Evolutionary conservation across 129 eudicot genomes (phyloP), one percentile per base, ranked within the genome.

Genomic region (Kitagawia praeruptora): DNA sequence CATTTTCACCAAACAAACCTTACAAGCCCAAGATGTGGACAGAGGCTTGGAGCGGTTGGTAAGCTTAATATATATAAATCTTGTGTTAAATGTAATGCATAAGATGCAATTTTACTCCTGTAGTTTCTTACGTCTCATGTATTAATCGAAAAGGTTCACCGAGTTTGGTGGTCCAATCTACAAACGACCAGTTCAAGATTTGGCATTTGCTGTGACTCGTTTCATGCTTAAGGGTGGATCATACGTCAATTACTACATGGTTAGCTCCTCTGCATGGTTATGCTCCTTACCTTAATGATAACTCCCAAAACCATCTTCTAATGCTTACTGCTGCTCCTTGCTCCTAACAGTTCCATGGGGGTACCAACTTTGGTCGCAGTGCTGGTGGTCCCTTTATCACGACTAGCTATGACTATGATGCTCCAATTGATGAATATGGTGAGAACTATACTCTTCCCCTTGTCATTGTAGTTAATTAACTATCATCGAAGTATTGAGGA

Each of bases 41-140:
- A 8, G 99, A 95, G 80, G 99, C 97, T 25, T 95, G 99, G 99
- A 95, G 90, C 77, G 96, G 97, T 87, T 95, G 99, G 99, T 95
- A 90, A 80, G 12, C 38, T 75, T 41, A n/a, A 11, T 1, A n/a
- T 39, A 27, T 80, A 3, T 37, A 61, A 34, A 61, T 25, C 25
- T n/a, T 2, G 25, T 2, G 25, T 61, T 25, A 2, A 25, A 61
- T 9, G 69, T 13, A 61, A n/a, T 61, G 69, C 44, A 75, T 72
- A n/a, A 31, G 18, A 12, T 54, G 31, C 63, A 75, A 14, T 16
- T 75, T 4, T 63, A 75, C 63, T 67, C 34, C 8, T 13, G 21
- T 25, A 58, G 5, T 69, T 23, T 85, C 38, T 82, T 76, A 27
- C 21, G 31, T 77, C 66, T 58, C 34, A 9, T 37, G 6, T 39